A percentile compares a stretch with the other conserved stretches of the same genome.
These are phyloP conservation scores for Brassica juncea DNA, from an alignment of 345 rosid genomes.

Conservation along the genomic window DNA sequence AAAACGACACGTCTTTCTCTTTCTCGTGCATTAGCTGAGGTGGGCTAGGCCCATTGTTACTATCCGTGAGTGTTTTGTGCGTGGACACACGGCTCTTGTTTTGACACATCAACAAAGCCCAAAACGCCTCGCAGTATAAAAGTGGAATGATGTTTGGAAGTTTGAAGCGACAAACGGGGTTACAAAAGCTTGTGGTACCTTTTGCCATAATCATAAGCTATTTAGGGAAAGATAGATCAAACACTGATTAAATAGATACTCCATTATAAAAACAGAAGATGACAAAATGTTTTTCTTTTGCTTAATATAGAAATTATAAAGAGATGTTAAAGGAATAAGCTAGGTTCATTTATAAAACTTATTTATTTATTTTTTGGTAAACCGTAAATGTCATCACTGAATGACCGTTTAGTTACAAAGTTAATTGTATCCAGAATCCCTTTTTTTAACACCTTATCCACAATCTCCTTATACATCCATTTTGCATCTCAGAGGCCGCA, in stretches of 20 bases:
- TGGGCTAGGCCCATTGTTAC: background rate
- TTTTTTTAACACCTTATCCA: no score
- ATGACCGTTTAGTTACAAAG: no score
- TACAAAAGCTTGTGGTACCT: slow-evolving; percentile 62
- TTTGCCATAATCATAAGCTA: slow-evolving; percentile 44
- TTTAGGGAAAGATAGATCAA: slow-evolving; percentile 40
- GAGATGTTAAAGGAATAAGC: no score
- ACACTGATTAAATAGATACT: slow-evolving; percentile 29
- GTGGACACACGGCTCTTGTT: background rate
- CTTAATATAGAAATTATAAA: background rate
- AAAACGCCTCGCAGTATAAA: background rate
- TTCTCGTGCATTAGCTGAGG: background rate
- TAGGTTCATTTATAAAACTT: no score
- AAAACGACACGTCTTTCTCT: background rate
- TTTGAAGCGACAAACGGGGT: slow-evolving; percentile 54
- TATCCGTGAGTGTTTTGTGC: background rate
- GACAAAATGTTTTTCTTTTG: slow-evolving; percentile 11
- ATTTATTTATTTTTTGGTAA: no score
- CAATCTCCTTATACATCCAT: no score
- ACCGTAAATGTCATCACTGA: no score
- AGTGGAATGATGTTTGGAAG: slow-evolving; percentile 28
- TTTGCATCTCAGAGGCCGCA: no score
- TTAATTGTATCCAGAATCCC: no score
- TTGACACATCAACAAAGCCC: background rate
- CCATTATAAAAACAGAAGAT: slow-evolving; percentile 41